phyloP scores from a whole-genome alignment of 805 yeast genomes.

The Millerozyma miso region DNA sequence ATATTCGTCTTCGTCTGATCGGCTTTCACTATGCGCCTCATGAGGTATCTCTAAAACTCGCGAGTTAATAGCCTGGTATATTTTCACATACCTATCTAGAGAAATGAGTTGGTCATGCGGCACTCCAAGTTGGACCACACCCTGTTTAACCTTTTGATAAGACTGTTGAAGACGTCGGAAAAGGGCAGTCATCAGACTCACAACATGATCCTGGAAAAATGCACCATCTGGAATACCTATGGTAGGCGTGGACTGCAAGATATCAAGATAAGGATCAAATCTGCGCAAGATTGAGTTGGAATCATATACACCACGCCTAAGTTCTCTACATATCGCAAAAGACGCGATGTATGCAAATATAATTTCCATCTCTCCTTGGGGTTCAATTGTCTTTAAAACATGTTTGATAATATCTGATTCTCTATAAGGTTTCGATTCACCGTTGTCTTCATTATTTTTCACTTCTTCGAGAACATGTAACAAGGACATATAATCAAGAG shows the following conservation, averaged over 20 bases:
- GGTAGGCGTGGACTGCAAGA: slow-evolving; percentile 14
- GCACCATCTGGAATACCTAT: slow-evolving; percentile 5
- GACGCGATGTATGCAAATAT: slow-evolving; percentile 21
- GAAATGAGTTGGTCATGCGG: slow-evolving; percentile 4
- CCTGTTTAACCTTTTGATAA: not conserved
- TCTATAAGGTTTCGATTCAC: not conserved
- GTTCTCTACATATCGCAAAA: slow-evolving; percentile 11
- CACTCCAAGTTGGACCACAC: slow-evolving; percentile 4
- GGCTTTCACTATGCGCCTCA: slow-evolving; percentile 16
- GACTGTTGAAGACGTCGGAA: not conserved
- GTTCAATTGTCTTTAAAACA: slow-evolving; percentile 18
- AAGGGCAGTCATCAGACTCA: slow-evolving; percentile 4
- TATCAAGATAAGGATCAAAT: slow-evolving; percentile 14
- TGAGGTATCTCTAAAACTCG: slow-evolving; percentile 65
- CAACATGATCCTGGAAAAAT: slow-evolving; percentile 6
- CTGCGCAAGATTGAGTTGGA: slow-evolving; percentile 7
- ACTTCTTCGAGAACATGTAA: slow-evolving; percentile 15
- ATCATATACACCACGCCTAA: not conserved
- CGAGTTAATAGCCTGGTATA: slow-evolving; percentile 49
- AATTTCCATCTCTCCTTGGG: slow-evolving; percentile 26
- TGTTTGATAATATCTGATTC: slow-evolving; percentile 19
- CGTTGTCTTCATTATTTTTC: slow-evolving; percentile 11
- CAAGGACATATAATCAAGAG: slow-evolving; percentile 19
- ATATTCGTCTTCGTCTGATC: slow-evolving; percentile 30
- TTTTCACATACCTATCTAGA: slow-evolving; percentile 22